Conservation (phyloP, 129 eudicot species). For the Centella asiatica region DNA sequence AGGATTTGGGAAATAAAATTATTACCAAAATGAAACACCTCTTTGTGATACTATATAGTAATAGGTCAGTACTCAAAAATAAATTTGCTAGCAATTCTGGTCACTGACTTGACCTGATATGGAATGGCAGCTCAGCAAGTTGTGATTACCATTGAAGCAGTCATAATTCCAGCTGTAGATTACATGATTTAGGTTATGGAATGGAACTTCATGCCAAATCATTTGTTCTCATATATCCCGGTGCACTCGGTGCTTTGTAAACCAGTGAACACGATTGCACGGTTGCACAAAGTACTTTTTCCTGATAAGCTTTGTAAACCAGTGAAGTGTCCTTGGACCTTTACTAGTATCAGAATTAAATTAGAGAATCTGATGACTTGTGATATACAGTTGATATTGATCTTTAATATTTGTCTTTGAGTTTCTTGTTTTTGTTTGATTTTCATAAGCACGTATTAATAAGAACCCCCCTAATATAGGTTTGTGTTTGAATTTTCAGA, state of each 20-base stretch:
- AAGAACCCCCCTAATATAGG: conserved; percentile 5
- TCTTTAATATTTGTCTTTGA: no score
- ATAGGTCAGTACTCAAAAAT: neutral
- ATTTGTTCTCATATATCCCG: no score
- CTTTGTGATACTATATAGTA: no score
- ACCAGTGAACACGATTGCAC: no score
- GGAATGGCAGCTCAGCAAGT: neutral
- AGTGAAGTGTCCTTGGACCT: neutral
- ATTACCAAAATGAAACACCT: no score
- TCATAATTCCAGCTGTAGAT: neutral
- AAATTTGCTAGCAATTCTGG: neutral
- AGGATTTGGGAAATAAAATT: no score
- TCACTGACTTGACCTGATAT: neutral
- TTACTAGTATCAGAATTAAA: no score
- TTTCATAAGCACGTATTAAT: no score
- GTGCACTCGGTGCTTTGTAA: no score
- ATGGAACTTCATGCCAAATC: neutral
- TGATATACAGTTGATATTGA: no score
- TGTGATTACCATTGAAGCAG: neutral
- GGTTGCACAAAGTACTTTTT: no score
- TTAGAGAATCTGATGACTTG: neutral
- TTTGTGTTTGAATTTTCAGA: conserved; percentile 40
- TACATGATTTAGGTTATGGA: neutral
- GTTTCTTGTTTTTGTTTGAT: no score
- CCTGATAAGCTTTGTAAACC: neutral